Percentiles rank a stretch among this genome's conserved stretches.
These are phyloP conservation scores for Pseudonitzschia pungens DNA, from an alignment of 108 stramenopile species.

Conservation along the genomic window DNA sequence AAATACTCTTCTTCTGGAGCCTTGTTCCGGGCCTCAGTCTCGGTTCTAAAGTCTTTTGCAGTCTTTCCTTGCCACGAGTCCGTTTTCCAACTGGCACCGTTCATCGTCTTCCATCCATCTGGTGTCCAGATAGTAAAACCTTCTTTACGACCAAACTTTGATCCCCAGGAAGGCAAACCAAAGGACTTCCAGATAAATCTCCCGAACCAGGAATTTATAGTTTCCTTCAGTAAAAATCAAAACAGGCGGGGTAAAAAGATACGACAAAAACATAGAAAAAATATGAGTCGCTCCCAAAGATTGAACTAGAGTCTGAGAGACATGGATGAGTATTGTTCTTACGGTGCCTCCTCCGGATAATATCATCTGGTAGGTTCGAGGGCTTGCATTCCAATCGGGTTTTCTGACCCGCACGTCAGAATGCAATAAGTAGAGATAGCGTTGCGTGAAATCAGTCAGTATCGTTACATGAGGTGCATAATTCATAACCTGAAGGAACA, in stretches of 20 bases:
- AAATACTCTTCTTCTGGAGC: slow-evolving; percentile 34
- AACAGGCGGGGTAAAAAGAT: background rate
- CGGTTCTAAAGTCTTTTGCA: slow-evolving; percentile 37
- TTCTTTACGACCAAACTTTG: slow-evolving; percentile 37
- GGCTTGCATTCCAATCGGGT: slow-evolving; percentile 39
- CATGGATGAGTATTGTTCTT: background rate
- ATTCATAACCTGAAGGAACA: slow-evolving; percentile 41
- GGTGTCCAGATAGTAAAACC: slow-evolving; percentile 48
- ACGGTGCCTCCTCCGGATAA: slow-evolving; percentile 46
- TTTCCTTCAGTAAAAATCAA: slow-evolving; percentile 9
- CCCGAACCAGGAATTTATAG: slow-evolving; percentile 55
- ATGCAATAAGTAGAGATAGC: slow-evolving; percentile 43
- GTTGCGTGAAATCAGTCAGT: slow-evolving; percentile 34
- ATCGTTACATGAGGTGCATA: slow-evolving; percentile 48
- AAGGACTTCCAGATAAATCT: slow-evolving; percentile 46
- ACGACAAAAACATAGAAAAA: background rate
- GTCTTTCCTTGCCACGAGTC: slow-evolving; percentile 34
- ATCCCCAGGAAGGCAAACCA: slow-evolving; percentile 60
- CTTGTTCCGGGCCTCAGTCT: slow-evolving; percentile 31
- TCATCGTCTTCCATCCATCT: slow-evolving; percentile 46
- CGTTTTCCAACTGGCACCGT: slow-evolving; percentile 35
- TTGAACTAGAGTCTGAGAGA: background rate
- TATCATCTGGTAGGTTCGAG: slow-evolving; percentile 46
- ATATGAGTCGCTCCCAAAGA: background rate
- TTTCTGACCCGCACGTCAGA: slow-evolving; percentile 45